Conservation (phyloP, 106 monocot species). For the Triglochin maritima region DNA sequence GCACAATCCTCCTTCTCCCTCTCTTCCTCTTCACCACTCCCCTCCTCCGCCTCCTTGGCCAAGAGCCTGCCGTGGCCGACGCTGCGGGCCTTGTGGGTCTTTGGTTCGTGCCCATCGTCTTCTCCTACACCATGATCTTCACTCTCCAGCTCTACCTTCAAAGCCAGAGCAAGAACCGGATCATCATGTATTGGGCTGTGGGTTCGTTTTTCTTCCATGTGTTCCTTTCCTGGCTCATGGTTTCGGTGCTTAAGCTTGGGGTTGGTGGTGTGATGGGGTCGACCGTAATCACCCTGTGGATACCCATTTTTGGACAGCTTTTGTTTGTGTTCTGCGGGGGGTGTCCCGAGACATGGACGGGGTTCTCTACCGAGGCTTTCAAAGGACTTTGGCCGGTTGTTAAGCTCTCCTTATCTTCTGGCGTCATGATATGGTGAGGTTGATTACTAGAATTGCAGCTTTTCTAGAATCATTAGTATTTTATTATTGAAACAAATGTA, state of each 20-base stretch:
- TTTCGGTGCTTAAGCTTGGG: conserved; percentile 24
- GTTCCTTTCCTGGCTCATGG: conserved; percentile 39
- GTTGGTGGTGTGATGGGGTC: conserved; percentile 44
- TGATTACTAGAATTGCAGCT: not conserved
- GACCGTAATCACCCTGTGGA: conserved; percentile 44
- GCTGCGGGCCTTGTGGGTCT: conserved; percentile 43
- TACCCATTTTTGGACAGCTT: conserved; percentile 55
- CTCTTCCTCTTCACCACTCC: conserved; percentile 49
- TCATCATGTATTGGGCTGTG: conserved; percentile 38
- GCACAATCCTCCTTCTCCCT: conserved; percentile 23
- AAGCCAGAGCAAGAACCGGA: conserved; percentile 55
- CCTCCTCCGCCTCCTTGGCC: conserved; percentile 42
- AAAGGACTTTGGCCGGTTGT: conserved; percentile 16
- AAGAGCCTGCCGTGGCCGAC: conserved; percentile 27
- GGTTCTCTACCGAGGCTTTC: conserved; percentile 20
- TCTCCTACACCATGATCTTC: conserved; percentile 42
- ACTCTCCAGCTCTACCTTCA: conserved; percentile 81
- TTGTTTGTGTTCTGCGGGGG: conserved; percentile 33
- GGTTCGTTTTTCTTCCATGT: conserved; percentile 30
- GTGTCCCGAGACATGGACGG: conserved; percentile 27
- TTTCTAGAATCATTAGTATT: not conserved
- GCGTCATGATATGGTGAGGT: conserved; percentile 66
- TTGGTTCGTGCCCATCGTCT: conserved; percentile 52
- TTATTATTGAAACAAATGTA: not conserved
- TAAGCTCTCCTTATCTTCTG: conserved; percentile 55